Evolutionary conservation across 345 rosid genomes (phyloP).

Genomic region (Anacardium occidentale): DNA sequence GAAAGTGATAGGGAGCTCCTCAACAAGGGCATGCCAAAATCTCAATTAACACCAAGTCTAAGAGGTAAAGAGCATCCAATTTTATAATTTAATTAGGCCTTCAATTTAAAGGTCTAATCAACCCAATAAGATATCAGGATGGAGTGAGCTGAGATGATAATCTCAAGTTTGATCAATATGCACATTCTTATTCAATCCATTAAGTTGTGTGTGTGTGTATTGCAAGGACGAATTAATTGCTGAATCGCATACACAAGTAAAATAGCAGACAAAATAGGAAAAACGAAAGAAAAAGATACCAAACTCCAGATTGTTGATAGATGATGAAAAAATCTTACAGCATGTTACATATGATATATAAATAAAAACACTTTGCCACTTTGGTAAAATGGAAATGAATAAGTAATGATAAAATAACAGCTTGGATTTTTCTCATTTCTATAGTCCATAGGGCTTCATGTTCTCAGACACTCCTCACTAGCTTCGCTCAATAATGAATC

Average conservation of each 20-base stretch:
- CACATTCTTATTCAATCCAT: no score
- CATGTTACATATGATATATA: no score
- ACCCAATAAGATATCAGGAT: no score
- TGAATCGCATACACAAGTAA: background rate
- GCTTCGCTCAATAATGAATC: background rate
- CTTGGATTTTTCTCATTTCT: background rate
- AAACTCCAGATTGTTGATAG: background rate
- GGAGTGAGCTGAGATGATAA: background rate
- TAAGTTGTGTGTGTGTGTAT: no score
- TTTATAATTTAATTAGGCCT: no score
- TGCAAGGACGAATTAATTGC: background rate
- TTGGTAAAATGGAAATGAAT: background rate
- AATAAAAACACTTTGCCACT: no score
- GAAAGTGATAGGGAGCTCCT: no score
- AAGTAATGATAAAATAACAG: background rate
- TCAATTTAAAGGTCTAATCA: no score
- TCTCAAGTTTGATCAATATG: background rate
- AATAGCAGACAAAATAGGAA: background rate
- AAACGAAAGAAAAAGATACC: conserved; percentile 6
- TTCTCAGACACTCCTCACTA: background rate
- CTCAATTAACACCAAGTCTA: no score
- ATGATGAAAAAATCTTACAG: no score
- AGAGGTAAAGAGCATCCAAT: no score
- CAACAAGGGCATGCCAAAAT: no score
- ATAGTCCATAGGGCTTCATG: background rate